Evolutionary conservation across 768 basidiomycete genomes (phyloP), one percentile per base, ranked within the genome.

Genomic region (Tricholoma sp.): DNA sequence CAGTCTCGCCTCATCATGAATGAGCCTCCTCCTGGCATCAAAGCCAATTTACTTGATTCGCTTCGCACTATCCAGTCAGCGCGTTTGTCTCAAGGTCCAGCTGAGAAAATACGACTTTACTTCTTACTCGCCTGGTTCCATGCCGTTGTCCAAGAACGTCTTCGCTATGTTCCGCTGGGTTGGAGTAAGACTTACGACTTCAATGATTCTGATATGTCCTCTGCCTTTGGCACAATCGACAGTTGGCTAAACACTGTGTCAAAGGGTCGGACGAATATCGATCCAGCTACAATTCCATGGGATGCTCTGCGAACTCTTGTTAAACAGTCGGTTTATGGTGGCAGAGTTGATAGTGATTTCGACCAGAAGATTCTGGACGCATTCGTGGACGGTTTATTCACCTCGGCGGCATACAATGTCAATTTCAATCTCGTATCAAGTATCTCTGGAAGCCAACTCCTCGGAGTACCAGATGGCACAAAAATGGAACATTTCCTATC

Each of bases 41-140:
- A 95, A 66, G 97, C 97, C 47, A 98, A 97, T 67, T 78, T 99
- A 7, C 79, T 97, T 19, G 96, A 98, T 68, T 94, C 92, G 4
- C 78, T 97, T 21, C 81, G 84, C 41, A 81, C 80, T 59, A 91
- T 98, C 47, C 68, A 86, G 2, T 76, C 87, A 0, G 72, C 84
- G 9, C 86, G 90, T 21, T 79, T 95, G 49, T 74, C 84, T 1
- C 84, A 89, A 67, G 97, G 96, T 5, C 96, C 96, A 7, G 86
- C 86, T 2, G 97, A 99, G 74, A 97, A 97, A 70, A 80, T 88
- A 39, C 85, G 97, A 5, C 72, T 98, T 49, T 95, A 96, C 74
- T 98, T 98, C 87, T 78, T 98, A 32, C 82, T 98, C 29, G 92
- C 97, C 1, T 99, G 96, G 95, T 97, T 98, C 88, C 97, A 99